These are phyloP conservation scores for Zygnema cylindricum DNA, from an alignment of 139 green algal species.

Conservation along the genomic window DNA sequence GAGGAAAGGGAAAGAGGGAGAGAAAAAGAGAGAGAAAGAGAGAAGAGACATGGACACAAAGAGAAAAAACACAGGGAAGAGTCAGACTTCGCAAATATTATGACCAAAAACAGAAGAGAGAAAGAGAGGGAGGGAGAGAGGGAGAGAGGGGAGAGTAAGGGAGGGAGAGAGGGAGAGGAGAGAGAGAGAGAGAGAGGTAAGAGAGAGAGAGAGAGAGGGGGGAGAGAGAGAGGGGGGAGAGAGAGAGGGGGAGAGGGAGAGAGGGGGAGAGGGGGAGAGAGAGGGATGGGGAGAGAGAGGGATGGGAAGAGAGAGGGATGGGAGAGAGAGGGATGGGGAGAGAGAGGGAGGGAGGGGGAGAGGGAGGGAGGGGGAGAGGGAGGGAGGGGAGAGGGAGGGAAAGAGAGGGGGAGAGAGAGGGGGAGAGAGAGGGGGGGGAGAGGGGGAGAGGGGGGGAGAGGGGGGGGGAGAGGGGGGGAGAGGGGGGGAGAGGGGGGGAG, in stretches of 20 bases:
- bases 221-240: background rate
- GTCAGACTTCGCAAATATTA: background rate
- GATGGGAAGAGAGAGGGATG: background rate
- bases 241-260: background rate
- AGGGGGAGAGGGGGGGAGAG: slow-evolving; percentile 3
- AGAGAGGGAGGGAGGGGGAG: background rate
- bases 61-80: background rate
- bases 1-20: background rate
- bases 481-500: background rate
- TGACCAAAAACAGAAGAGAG: background rate
- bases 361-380: background rate
- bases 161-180: slow-evolving; percentile 76
- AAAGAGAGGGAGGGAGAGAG: background rate
- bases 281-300: background rate
- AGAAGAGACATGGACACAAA: background rate
- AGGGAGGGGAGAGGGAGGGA: background rate
- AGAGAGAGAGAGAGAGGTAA: background rate
- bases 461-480: background rate
- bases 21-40: background rate
- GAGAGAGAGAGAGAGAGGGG: slow-evolving; percentile 15
- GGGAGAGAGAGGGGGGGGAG: background rate
- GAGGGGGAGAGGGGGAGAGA: background rate
- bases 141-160: slow-evolving; percentile 65
- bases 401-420: background rate
- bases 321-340: background rate